Base-by-base conservation (phyloP, 2,329 filamentous ascomycete species). In the Cryphonectria carpinicola region DNA sequence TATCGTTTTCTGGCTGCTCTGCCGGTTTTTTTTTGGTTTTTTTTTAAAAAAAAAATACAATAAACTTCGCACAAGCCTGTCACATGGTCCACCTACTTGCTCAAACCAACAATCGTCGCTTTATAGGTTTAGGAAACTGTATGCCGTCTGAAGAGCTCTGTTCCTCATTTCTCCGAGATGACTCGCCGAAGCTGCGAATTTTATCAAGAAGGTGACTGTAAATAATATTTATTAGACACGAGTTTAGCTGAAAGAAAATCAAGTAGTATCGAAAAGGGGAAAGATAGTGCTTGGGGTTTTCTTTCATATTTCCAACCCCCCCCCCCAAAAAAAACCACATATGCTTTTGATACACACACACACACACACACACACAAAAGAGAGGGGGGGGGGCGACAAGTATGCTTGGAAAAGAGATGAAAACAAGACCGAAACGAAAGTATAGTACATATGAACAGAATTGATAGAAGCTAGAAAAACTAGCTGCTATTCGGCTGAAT, bases 181-280 rank as follows among this genome's bases (percentile, higher is more conserved):
- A 81, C 66, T 83, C 82, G 67, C 82, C 83, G 69, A 87, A 75
- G 17, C 77, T 80, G 71, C 84, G 85, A 71, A 89, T 83, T 72
- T 87, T 88, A 17, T 86, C 85, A 68, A 89, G 83, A n/a, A 89
- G 80, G 74, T 88, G 83, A 78, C 86, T 88, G 75, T 71, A 35
- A 13, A 43, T 32, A 68, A 68, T 11, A 71, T 68, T 41, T 28
- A 76, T 82, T 76, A 83, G 80, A 74, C 73, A 79, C 77, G 22
- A 68, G 77, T 66, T 79, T 74, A 22, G 76, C 77, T 68, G 64
- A n/a, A 58, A 1, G 8, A 8, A 77, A 75, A 39, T 76, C 75
- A 52, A 28, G 11, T 54, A 25, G 4, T n/a, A 10, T n/a, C 6
- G 46, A 22, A 13, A 54, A 54, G 22, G 10, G 22, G 1, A 49